Evolutionary conservation across 2,329 filamentous ascomycete genomes (phyloP).

Genomic region (Pseudocercospora pini-densiflorae): DNA sequence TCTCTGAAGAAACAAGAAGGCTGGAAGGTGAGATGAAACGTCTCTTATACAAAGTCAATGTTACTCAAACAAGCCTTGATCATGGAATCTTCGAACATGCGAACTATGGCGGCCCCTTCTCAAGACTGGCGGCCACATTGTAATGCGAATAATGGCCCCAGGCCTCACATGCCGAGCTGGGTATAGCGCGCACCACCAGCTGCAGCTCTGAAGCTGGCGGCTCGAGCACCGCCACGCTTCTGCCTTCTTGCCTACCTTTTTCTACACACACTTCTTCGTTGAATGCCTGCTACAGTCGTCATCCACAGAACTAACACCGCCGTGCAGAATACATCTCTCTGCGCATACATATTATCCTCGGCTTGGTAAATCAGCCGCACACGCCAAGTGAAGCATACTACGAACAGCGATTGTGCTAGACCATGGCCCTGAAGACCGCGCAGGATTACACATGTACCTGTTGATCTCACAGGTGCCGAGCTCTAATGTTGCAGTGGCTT

Average conservation of each 20-base stretch:
- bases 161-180: slow-evolving; percentile 1
- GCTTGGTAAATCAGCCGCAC: not conserved
- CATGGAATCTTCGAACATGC: not conserved
- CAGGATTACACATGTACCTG: not conserved
- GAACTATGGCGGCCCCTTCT: slow-evolving; percentile 2
- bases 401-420: not conserved
- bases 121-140: slow-evolving; percentile 5
- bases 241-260: slow-evolving; percentile 5
- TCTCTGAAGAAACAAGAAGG: not conserved
- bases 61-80: not conserved
- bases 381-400: not conserved
- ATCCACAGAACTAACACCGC: not conserved
- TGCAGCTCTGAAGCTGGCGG: slow-evolving; percentile 1
- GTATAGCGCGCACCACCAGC: not conserved
- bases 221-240: slow-evolving; percentile 8
- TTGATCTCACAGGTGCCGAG: not conserved
- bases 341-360: not conserved
- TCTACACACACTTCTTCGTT: not conserved
- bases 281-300: not conserved
- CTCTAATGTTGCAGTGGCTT: not conserved
- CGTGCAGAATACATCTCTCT: not conserved
- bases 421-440: not conserved
- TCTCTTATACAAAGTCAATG: slow-evolving; percentile 7
- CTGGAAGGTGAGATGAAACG: not conserved
- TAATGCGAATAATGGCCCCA: not conserved